phyloP scores from a whole-genome alignment of 257 asterid species.

The Lycium barbarum region DNA sequence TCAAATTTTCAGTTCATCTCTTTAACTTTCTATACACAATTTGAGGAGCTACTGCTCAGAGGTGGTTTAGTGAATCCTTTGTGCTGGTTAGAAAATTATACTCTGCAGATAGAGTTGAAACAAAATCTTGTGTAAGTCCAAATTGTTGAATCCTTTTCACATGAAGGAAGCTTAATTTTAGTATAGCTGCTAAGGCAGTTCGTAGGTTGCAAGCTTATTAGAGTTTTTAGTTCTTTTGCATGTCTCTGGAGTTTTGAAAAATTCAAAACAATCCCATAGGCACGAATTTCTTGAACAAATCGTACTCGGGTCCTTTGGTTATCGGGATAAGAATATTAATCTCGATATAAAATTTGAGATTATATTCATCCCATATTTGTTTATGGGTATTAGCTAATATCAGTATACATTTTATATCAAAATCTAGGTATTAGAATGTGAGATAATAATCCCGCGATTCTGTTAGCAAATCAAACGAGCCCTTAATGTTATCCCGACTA shows the following conservation, averaged over 20 bases:
- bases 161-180: neutral
- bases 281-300: neutral
- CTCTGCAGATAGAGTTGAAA: neutral
- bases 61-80: neutral
- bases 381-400: neutral
- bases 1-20: neutral
- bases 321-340: neutral
- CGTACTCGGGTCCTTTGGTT: neutral
- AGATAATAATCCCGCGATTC: neutral
- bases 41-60: neutral
- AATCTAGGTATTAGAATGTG: neutral
- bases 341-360: neutral
- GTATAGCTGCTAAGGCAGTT: neutral
- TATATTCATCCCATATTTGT: neutral
- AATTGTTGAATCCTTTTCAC: neutral
- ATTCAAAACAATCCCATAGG: neutral
- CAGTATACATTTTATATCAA: neutral
- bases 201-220: neutral
- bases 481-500: neutral
- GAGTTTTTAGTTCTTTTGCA: neutral
- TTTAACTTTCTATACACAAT: neutral
- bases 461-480: neutral
- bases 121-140: neutral
- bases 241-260: neutral
- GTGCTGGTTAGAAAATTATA: neutral